Evolutionary conservation across 306 rosid species (phyloP), one percentile per base, ranked within the genome.

Genomic region (Ormosia emarginata): DNA sequence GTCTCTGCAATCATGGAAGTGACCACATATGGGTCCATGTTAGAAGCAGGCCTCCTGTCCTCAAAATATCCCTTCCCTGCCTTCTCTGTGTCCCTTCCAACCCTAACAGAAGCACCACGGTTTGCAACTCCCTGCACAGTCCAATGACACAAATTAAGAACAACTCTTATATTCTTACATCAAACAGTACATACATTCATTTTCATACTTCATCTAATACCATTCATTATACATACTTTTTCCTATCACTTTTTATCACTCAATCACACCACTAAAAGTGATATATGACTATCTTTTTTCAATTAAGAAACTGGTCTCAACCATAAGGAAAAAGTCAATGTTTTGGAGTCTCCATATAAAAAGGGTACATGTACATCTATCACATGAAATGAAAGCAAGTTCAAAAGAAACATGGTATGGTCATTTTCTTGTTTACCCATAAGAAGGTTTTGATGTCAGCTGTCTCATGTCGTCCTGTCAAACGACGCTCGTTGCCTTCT

Each of bases 21-120:
- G 50, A 95, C 99, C 6, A 95, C 88, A 64, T 95, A 95, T 0
- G 99, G 99, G 67, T 95, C 99, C 99, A 95, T 95, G 97, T 95
- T 95, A 7, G 99, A 95, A 12, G 99, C 94, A 0, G 99, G 99
- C 88, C 99, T 90, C 71, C 98, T 82, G 74, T 95, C 99, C 85
- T 95, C 99, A 46, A 95, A 95, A 24, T 95, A 95, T 33, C 99
- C 99, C 64, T 93, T 95, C 29, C 99, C 97, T 52, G 4, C 96
- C 84, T 88, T 86, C 86, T 95, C 98, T n/a, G 99, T 95, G 89
- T 95, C 98, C 63, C 99, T 86, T 4, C 99, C 99, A 77, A 95
- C 98, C 56, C 99, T 91, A 73, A 95, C 50, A 1, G 99, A 95
- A 64, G 99, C 99, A 24, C 98, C 99, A 15, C 99, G 99, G 83